Percentiles rank a stretch among this genome's conserved stretches.
Evolutionary conservation across 257 asterid genomes (phyloP).

Genomic region (Jaltomata sinuosa): DNA sequence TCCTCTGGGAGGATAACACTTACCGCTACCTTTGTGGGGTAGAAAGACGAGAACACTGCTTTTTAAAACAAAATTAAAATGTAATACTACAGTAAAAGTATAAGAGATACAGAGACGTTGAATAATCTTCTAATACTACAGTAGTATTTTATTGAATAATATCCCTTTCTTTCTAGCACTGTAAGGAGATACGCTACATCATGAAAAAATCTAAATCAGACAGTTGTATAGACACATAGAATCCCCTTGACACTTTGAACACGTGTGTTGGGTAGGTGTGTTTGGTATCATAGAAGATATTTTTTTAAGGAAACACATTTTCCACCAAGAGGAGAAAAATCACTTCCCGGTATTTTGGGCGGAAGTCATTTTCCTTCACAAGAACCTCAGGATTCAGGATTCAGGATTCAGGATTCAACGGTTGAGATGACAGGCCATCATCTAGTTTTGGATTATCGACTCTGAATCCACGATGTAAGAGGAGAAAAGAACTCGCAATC

Average conservation of each 20-base stretch:
- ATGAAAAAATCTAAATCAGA: background rate
- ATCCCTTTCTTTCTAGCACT: background rate
- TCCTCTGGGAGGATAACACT: too few relatives aligned
- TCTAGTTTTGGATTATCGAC: background rate
- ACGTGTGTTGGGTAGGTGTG: background rate
- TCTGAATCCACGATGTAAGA: background rate
- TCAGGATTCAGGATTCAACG: background rate
- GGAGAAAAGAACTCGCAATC: conserved; percentile 9
- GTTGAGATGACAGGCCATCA: background rate
- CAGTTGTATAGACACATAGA: background rate
- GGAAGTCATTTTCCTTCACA: too few relatives aligned
- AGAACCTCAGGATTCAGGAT: background rate
- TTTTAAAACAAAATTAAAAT: too few relatives aligned
- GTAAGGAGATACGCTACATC: background rate
- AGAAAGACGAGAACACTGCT: too few relatives aligned
- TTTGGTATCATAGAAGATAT: background rate
- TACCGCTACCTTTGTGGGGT: too few relatives aligned
- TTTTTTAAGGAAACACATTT: background rate
- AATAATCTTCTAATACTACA: background rate
- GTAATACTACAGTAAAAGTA: too few relatives aligned
- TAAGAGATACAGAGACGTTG: background rate
- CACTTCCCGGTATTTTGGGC: too few relatives aligned
- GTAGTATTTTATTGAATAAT: background rate
- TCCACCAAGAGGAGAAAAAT: too few relatives aligned
- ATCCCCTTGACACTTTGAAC: background rate